A percentile compares a stretch with the other conserved stretches of the same genome.
Conservation (phyloP, 2,329 filamentous ascomycete species). For the Stemphylium vesicarium region DNA sequence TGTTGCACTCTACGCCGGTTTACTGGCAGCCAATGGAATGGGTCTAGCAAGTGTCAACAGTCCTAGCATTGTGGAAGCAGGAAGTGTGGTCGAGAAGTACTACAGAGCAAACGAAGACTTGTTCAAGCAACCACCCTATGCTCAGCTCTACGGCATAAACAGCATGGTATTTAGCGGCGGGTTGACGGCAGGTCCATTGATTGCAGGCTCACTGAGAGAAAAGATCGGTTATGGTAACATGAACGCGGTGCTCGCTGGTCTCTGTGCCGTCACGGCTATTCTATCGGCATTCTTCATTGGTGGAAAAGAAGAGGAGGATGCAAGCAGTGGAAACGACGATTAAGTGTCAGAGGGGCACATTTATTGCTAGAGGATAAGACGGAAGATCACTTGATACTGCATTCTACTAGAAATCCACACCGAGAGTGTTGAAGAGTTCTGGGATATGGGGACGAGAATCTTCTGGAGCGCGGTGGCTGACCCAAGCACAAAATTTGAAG, state of each 20-base stretch:
- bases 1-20: conserved; percentile 54
- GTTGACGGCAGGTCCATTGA: conserved; percentile 64
- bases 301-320: neutral
- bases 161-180: conserved; percentile 68
- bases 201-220: conserved; percentile 60
- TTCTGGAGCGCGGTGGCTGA: too few relatives aligned
- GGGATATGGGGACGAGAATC: too few relatives aligned
- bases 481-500: too few relatives aligned
- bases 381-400: too few relatives aligned
- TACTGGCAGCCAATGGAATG: conserved; percentile 58
- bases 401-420: too few relatives aligned
- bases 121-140: conserved; percentile 66
- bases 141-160: conserved; percentile 69
- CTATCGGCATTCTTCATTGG: conserved; percentile 57
- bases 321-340: neutral
- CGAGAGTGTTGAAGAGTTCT: too few relatives aligned
- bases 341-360: neutral
- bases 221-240: conserved; percentile 64
- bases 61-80: conserved; percentile 64
- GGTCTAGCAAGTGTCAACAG: conserved; percentile 62
- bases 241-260: conserved; percentile 58
- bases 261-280: conserved; percentile 54
- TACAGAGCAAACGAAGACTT: conserved; percentile 61
- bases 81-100: conserved; percentile 62
- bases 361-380: too few relatives aligned